Conservation (phyloP, 2,329 filamentous ascomycete species). For the Cercospora canescens region DNA sequence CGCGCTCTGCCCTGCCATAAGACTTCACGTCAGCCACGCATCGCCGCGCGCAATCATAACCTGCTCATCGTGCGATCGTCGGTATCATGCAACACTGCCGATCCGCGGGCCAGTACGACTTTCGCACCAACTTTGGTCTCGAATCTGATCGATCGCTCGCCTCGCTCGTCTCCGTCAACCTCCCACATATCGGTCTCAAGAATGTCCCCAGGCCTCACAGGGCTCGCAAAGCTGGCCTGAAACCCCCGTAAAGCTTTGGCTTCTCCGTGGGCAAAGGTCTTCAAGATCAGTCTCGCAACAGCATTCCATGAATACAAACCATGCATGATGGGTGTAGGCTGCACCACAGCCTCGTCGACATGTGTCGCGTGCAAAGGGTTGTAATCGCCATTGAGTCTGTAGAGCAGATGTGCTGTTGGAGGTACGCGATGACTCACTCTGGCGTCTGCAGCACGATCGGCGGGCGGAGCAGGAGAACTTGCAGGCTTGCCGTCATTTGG, state of each 20-base stretch:
- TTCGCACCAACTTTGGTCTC: slow-evolving; percentile 4
- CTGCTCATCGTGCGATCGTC: background rate
- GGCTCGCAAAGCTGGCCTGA: slow-evolving; percentile 81
- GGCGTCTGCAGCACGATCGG: background rate
- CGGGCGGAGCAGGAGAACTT: background rate
- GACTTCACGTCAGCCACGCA: background rate
- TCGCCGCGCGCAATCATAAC: background rate
- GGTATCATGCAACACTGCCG: background rate
- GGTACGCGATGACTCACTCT: slow-evolving; percentile 21
- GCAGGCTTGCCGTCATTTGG: slow-evolving; percentile 63
- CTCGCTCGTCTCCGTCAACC: slow-evolving; percentile 46
- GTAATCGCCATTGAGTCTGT: slow-evolving; percentile 87
- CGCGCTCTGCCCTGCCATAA: background rate
- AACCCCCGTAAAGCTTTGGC: slow-evolving; percentile 80
- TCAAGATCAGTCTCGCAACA: slow-evolving; percentile 68
- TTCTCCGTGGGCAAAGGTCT: slow-evolving; percentile 70
- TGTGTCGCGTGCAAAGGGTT: slow-evolving; percentile 91
- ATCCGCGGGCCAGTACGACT: slow-evolving; percentile 15
- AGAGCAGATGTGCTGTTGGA: slow-evolving; percentile 72
- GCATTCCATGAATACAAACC: slow-evolving; percentile 85
- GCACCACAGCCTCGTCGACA: slow-evolving; percentile 69
- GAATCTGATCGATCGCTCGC: slow-evolving; percentile 42
- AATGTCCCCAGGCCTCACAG: slow-evolving; percentile 79
- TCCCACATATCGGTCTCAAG: slow-evolving; percentile 78
- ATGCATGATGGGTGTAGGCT: slow-evolving; percentile 84